Conservation (phyloP, 371 early-diverging fungal genomes). For the Mucor plumbeus region DNA sequence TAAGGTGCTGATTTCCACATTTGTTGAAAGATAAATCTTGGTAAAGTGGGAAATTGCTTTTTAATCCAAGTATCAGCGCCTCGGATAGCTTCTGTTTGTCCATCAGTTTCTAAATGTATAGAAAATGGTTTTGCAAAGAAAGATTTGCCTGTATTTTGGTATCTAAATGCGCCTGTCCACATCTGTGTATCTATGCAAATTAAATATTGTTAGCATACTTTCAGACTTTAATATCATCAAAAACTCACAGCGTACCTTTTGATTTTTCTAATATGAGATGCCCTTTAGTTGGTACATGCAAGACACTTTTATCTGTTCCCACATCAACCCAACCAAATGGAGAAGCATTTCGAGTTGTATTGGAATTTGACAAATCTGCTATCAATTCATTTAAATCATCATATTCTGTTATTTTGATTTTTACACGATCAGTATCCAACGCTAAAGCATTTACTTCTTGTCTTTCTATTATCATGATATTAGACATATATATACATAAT, state of each 20-base stretch:
- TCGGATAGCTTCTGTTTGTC: slow-evolving; percentile 56
- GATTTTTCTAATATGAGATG: slow-evolving; percentile 27
- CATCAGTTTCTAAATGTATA: slow-evolving; percentile 47
- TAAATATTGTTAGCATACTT: not conserved
- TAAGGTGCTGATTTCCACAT: slow-evolving; percentile 52
- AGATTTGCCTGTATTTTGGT: slow-evolving; percentile 4
- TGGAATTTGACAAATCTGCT: slow-evolving; percentile 42
- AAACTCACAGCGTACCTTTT: slow-evolving; percentile 12
- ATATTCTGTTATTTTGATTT: slow-evolving; percentile 57
- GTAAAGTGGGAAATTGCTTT: slow-evolving; percentile 18
- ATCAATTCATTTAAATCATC: slow-evolving; percentile 56
- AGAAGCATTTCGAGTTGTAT: slow-evolving; percentile 36
- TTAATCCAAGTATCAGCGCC: slow-evolving; percentile 68
- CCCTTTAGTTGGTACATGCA: slow-evolving; percentile 36
- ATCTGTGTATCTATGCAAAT: not conserved
- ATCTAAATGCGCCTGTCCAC: slow-evolving; percentile 24
- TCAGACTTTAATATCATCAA: not conserved
- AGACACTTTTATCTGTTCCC: slow-evolving; percentile 44
- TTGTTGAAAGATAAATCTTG: not conserved
- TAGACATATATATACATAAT: too few species aligned
- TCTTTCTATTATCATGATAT: not conserved
- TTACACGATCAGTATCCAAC: slow-evolving; percentile 19
- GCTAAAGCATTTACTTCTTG: slow-evolving; percentile 24
- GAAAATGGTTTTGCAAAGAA: slow-evolving; percentile 5
- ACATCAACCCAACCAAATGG: slow-evolving; percentile 57